Base-by-base conservation (phyloP, 352 stramenopile genomes). In the Globisporangium mamillatum region DNA sequence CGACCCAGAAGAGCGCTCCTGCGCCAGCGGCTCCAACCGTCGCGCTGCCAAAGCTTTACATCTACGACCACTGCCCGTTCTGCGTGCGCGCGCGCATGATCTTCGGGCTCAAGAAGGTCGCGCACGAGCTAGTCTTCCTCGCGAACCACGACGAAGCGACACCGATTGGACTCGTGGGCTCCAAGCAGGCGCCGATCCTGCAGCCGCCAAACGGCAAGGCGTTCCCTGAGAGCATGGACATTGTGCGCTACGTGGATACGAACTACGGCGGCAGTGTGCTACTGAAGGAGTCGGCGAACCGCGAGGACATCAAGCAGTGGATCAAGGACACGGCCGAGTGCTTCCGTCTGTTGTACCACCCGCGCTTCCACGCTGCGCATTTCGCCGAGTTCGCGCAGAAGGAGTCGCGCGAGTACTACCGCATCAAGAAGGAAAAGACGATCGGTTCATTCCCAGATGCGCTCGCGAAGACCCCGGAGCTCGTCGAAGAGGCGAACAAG, bases 351-450 rank as follows among this genome's bases (percentile, higher is more conserved):
- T 70, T 88, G 22, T 81, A 82, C 71, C 71, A 79, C 62, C 77
- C 79, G 22, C 77, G 79, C n/a, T 81, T 77, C 67, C 75, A 83
- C 66, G 73, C 69, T n/a, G 74, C 75, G 8, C 64, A 65, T 25
- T 79, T 88, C 52, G 67, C 79, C 14, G 79, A 88, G 41, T 88
- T 86, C 60, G 77, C 76, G 18, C 68, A 72, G 18, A 65, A 64
- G 38, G 74, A 74, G 34, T 81, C 75, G 29, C 74, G 78, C 56
- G 75, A 82, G 44, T 88, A 86, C 70, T 88, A 80, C 73, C 75
- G 78, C 41, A 64, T 62, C 20, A 88, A 88, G 72, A 88, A 86
- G 66, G 80, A 88, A 67, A 84, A 80, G 68, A 77, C 66, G 18
- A 79, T 86, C 52, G 71, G 76, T 8, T 61, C 76, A 18, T 84